A percentile compares a stretch with the other conserved stretches of the same genome.
phyloP scores from a whole-genome alignment of 2,329 filamentous ascomycete genomes.

The Amesomyces nigricolor region DNA sequence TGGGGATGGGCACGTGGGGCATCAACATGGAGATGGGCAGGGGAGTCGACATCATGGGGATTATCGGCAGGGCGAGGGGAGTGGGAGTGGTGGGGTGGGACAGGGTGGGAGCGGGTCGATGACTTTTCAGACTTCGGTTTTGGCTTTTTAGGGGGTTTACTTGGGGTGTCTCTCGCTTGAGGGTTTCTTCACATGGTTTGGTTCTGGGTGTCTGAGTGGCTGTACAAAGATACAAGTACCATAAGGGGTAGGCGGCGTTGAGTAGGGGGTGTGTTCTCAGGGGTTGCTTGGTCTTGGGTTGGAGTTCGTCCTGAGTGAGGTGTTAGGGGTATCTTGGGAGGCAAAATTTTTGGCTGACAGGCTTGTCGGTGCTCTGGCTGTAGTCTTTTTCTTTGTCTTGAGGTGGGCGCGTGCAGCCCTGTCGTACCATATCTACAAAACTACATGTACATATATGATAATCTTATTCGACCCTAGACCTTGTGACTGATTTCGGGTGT shows the following conservation, averaged over 20 bases:
- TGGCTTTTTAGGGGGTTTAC: neutral
- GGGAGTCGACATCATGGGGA: neutral
- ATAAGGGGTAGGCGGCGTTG: neutral
- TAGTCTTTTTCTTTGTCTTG: no score
- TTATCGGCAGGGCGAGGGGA: neutral
- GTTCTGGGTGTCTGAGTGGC: no score
- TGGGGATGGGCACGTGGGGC: neutral
- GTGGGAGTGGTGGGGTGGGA: no score
- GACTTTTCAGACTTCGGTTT: conserved; percentile 15
- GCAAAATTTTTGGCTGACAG: no score
- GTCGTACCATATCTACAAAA: no score
- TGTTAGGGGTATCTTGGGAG: no score
- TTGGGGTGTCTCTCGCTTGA: neutral
- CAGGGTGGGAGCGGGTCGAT: neutral
- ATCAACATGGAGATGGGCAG: conserved; percentile 2
- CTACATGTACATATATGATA: no score
- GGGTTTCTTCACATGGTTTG: neutral
- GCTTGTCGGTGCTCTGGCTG: no score
- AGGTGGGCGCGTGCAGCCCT: no score
- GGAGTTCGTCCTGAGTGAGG: neutral
- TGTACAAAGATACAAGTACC: no score
- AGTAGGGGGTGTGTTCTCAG: neutral
- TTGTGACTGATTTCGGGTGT: no score
- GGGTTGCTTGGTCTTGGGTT: neutral
- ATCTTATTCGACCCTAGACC: no score